These are phyloP conservation scores for Huntiella savannae DNA, from an alignment of 2,329 filamentous ascomycete species.

Conservation along the genomic window DNA sequence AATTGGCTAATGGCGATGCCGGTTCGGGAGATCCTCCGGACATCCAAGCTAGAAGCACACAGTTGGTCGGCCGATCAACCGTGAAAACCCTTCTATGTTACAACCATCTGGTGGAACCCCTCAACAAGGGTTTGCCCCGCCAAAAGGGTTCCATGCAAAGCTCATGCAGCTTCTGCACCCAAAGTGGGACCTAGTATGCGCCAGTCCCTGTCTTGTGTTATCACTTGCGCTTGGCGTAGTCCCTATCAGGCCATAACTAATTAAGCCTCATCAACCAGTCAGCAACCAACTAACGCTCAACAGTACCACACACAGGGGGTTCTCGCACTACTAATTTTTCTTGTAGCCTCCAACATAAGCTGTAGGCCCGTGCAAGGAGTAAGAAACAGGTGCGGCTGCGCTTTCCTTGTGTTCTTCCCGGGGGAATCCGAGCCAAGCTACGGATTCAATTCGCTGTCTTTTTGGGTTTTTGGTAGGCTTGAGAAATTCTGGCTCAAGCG, in stretches of 20 bases:
- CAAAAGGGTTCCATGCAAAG: background rate
- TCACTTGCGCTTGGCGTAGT: slow-evolving; percentile 1
- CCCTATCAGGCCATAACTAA: background rate
- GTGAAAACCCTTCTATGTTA: background rate
- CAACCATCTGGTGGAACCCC: background rate
- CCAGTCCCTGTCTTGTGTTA: background rate
- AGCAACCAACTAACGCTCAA: background rate
- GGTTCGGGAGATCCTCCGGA: too few relatives aligned
- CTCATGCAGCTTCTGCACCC: background rate
- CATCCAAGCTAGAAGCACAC: too few relatives aligned
- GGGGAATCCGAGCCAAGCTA: slow-evolving; percentile 10
- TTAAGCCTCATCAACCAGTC: background rate
- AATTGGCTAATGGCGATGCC: too few relatives aligned
- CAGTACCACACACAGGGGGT: too few relatives aligned
- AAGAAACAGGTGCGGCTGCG: slow-evolving; percentile 6
- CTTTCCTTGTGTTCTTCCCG: slow-evolving; percentile 10
- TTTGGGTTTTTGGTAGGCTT: background rate
- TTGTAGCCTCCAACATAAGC: background rate
- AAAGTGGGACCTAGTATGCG: too few relatives aligned
- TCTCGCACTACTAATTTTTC: background rate
- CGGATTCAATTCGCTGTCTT: slow-evolving; percentile 2
- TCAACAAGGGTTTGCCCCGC: background rate
- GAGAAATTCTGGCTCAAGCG: background rate
- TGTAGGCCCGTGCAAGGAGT: background rate
- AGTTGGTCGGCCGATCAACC: too few relatives aligned